phyloP scores from a whole-genome alignment of 225 moss, liverwort and hornwort species.

The Neckera pumila region DNA sequence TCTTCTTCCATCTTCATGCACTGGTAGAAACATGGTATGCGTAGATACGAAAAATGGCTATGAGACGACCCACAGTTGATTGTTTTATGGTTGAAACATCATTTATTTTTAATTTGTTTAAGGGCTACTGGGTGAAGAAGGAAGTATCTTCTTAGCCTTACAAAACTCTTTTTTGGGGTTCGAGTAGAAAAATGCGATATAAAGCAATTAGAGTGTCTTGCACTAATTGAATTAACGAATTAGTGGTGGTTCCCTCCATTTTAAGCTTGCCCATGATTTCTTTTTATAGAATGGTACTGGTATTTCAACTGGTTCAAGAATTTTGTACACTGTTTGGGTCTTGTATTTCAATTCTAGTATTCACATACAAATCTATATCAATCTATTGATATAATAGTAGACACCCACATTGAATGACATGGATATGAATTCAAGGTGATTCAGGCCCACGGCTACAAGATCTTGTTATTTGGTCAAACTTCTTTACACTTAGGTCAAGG shows the following conservation, averaged over 20 bases:
- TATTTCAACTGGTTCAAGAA: background rate
- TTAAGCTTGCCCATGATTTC: background rate
- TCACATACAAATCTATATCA: background rate
- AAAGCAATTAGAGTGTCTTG: background rate
- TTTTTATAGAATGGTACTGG: background rate
- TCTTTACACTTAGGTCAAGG: background rate
- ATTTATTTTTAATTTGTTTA: background rate
- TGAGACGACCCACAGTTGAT: no score
- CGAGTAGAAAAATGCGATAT: background rate
- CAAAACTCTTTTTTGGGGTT: background rate
- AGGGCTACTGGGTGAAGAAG: background rate
- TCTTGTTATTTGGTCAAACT: background rate
- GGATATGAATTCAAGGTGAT: background rate
- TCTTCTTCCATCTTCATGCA: no score
- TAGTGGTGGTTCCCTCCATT: no score
- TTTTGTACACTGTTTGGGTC: rapidly evolving
- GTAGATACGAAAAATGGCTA: no score
- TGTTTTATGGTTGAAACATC: no score
- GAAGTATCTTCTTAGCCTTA: background rate
- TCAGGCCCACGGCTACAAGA: background rate
- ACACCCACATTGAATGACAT: background rate
- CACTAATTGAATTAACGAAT: background rate
- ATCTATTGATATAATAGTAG: background rate
- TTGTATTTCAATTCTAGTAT: background rate
- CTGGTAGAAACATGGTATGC: no score